Conservation (phyloP, 2,329 filamentous ascomycete genomes). For the Exophiala lecanii-corni region DNA sequence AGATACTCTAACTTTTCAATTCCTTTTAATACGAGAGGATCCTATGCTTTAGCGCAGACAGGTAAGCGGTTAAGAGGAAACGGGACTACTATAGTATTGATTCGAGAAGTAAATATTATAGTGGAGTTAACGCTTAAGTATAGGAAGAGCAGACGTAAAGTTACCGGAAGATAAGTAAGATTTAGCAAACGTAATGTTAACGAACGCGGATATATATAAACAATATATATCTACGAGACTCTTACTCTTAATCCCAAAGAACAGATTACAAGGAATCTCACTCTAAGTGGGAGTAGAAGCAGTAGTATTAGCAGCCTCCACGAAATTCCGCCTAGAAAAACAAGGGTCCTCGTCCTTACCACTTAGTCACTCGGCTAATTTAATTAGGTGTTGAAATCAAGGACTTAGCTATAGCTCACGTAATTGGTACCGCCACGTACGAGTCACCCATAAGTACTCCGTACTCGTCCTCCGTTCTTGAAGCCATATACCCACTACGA, state of each 20-base stretch:
- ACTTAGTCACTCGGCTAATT: constrained; percentile 1
- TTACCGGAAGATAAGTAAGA: background rate
- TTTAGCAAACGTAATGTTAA: background rate
- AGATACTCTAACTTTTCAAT: background rate
- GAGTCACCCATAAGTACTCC: background rate
- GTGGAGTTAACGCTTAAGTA: background rate
- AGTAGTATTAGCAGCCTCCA: background rate
- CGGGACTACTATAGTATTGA: background rate
- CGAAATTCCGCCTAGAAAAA: no score
- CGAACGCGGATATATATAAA: background rate
- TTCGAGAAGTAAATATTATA: background rate
- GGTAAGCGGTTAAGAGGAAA: background rate
- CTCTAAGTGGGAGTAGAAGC: background rate
- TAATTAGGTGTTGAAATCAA: background rate
- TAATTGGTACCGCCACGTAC: background rate
- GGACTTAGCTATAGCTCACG: background rate
- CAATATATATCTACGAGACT: background rate
- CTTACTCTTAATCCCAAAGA: no score
- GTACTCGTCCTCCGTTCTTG: no score
- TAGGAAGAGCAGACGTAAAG: background rate
- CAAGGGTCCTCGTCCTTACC: no score
- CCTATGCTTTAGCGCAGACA: constrained; percentile 5
- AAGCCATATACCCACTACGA: no score
- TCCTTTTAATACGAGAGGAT: background rate
- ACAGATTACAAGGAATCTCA: no score